A percentile compares a stretch with the other conserved stretches of the same genome.
Evolutionary conservation across 176 grass and related monocot species (phyloP).

Genomic region (Triticum dicoccoides): DNA sequence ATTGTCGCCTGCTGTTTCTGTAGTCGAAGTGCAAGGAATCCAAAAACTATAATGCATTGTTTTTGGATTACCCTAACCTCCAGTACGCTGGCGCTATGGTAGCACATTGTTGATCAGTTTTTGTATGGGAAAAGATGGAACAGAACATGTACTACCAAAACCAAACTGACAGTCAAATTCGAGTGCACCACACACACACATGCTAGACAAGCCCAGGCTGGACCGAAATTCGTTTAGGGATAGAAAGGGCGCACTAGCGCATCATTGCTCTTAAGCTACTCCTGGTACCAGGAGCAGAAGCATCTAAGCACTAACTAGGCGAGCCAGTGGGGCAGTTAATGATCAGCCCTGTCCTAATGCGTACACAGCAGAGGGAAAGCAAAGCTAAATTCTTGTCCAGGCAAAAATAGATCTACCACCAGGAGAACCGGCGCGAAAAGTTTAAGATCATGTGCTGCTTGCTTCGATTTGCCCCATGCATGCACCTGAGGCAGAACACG

Average conservation of each 20-base stretch:
- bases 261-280: conserved; percentile 5
- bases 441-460: conserved; percentile 7
- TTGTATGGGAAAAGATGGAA: conserved; percentile 5
- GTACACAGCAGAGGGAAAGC: conserved; percentile 27
- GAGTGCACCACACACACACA: background rate
- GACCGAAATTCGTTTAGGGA: conserved; percentile 17
- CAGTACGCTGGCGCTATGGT: background rate
- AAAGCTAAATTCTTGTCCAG: conserved; percentile 38
- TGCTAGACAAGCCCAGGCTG: conserved; percentile 38
- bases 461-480: conserved; percentile 17
- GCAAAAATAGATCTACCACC: background rate
- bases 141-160: background rate
- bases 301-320: conserved; percentile 13
- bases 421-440: background rate
- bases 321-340: conserved; percentile 27
- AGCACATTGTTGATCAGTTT: background rate
- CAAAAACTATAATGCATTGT: background rate
- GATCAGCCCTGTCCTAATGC: conserved; percentile 30
- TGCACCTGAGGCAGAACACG: conserved; percentile 6
- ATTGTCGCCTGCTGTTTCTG: background rate
- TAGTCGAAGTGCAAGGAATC: background rate
- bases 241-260: background rate
- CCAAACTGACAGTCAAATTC: background rate
- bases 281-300: conserved; percentile 8
- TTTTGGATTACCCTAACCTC: background rate